Conservation (phyloP, 2,329 filamentous ascomycete species). For the Xylariaceae sp. region DNA sequence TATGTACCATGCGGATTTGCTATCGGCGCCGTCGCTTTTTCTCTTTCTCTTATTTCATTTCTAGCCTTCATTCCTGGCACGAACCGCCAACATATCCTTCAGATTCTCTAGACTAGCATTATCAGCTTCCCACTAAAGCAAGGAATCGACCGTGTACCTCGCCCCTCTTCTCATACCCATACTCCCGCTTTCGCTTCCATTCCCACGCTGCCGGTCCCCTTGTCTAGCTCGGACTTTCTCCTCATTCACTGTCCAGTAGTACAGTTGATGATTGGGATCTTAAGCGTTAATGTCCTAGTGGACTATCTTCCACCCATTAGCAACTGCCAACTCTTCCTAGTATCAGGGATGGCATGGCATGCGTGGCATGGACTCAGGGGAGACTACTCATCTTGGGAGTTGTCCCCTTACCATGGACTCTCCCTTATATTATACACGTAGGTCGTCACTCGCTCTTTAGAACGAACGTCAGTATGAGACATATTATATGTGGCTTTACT, state of each 20-base stretch:
- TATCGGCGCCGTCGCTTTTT: conserved; percentile 7
- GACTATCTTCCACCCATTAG: conserved; percentile 21
- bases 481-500: neutral
- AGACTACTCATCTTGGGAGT: conserved; percentile 23
- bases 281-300: conserved; percentile 20
- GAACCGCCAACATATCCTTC: conserved; percentile 2
- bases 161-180: conserved; percentile 7
- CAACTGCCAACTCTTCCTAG: conserved; percentile 18
- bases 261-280: conserved; percentile 18
- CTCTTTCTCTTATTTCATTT: conserved; percentile 11
- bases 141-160: conserved; percentile 13
- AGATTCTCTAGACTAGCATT: conserved; percentile 7
- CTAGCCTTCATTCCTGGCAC: neutral
- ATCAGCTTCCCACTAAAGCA: conserved; percentile 11
- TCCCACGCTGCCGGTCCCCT: conserved; percentile 17
- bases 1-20: conserved; percentile 19
- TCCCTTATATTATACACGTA: conserved; percentile 18
- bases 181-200: conserved; percentile 10
- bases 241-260: conserved; percentile 23
- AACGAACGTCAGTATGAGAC: neutral
- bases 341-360: conserved; percentile 18
- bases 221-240: conserved; percentile 12
- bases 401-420: conserved; percentile 11
- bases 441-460: neutral
- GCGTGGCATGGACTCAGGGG: conserved; percentile 20